Percentiles rank a stretch among this genome's conserved stretches.
Evolutionary conservation across 2,329 filamentous ascomycete species (phyloP).

Genomic region (Colletotrichum nymphaeae): DNA sequence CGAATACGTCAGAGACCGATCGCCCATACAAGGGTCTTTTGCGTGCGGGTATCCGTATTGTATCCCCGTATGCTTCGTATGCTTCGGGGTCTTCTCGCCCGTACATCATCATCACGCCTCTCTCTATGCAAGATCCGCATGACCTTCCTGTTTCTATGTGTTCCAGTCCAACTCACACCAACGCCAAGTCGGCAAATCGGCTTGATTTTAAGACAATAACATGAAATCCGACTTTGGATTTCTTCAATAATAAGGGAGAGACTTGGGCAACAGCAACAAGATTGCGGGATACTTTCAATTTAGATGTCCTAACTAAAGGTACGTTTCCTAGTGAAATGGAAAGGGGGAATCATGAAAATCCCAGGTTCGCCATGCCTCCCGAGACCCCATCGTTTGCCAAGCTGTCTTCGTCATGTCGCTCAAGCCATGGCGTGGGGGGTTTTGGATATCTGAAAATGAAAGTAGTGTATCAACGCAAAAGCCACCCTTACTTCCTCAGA

Average conservation of each 20-base stretch:
- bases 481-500: neutral
- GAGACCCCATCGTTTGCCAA: slow-evolving; percentile 12
- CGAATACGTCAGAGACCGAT: neutral
- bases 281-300: slow-evolving; percentile 18
- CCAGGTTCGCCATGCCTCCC: slow-evolving; percentile 27
- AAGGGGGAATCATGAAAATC: slow-evolving; percentile 29
- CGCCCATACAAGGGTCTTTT: neutral
- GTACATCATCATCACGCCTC: neutral
- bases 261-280: neutral
- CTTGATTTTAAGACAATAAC: neutral
- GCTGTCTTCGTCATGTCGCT: slow-evolving; percentile 14
- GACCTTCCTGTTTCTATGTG: neutral
- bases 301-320: slow-evolving; percentile 19
- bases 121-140: neutral
- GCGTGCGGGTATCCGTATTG: neutral
- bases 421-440: slow-evolving; percentile 12
- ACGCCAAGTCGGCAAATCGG: neutral
- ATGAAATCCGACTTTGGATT: too few species aligned
- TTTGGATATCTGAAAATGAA: slow-evolving; percentile 36
- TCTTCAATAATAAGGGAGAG: too few species aligned
- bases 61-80: too few species aligned
- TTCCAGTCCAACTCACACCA: neutral
- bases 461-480: slow-evolving; percentile 17
- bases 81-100: neutral
- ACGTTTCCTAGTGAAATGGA: slow-evolving; percentile 31